These are phyloP conservation scores for Perkinsus olseni DNA, from an alignment of 169 alveolate genomes.

Conservation along the genomic window DNA sequence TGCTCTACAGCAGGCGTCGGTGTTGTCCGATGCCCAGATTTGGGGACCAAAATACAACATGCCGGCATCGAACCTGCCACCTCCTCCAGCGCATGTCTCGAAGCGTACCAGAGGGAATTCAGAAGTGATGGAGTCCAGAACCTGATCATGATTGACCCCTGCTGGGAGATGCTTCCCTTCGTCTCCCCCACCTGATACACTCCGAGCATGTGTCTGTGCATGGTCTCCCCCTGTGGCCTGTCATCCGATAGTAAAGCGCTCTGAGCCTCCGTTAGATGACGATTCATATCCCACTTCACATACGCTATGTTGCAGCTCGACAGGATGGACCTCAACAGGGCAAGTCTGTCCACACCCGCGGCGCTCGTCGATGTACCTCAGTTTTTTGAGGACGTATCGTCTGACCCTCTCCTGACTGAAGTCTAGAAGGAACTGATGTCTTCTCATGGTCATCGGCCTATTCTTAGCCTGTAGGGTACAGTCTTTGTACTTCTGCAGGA, in stretches of 20 bases:
- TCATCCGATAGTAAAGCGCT: neutral
- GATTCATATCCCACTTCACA: neutral
- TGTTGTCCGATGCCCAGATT: neutral
- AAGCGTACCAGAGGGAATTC: neutral
- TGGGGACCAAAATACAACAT: neutral
- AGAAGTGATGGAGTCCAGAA: neutral
- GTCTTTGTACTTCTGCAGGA: neutral
- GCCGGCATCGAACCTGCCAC: constrained; percentile 1
- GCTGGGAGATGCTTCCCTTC: neutral
- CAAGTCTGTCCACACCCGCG: too few relatives aligned
- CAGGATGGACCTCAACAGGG: neutral
- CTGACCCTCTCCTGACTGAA: neutral
- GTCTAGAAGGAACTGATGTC: neutral
- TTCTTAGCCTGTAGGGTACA: neutral
- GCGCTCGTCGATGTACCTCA: too few relatives aligned
- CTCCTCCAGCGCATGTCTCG: neutral
- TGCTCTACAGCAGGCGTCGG: neutral
- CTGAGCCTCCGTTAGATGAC: neutral
- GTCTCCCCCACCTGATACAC: neutral
- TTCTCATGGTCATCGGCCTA: neutral
- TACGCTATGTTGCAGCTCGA: neutral
- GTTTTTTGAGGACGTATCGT: neutral
- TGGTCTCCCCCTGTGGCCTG: neutral
- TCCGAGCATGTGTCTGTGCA: neutral
- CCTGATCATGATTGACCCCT: neutral